Conservation (phyloP, 2,329 filamentous ascomycete genomes). For the Zymoseptoria brevis region DNA sequence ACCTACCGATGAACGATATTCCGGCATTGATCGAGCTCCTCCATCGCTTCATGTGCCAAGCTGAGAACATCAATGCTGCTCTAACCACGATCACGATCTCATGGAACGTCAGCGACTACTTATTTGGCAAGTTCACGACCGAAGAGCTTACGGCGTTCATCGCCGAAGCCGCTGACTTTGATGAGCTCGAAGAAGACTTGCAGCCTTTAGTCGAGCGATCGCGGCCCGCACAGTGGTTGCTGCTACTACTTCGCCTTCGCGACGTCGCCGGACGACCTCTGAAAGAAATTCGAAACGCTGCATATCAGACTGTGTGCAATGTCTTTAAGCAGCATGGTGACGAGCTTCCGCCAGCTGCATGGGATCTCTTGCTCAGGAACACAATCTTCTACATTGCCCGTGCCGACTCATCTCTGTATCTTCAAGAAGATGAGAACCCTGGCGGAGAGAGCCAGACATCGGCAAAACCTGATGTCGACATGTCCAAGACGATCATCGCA, state of each 20-base stretch:
- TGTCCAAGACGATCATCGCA: constrained; percentile 63
- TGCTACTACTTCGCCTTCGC: constrained; percentile 63
- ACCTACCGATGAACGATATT: constrained; percentile 60
- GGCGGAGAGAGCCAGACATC: background rate
- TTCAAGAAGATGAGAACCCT: constrained; percentile 3
- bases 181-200: constrained; percentile 18
- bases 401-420: constrained; percentile 30
- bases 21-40: constrained; percentile 79
- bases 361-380: constrained; percentile 72
- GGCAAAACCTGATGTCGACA: constrained; percentile 40
- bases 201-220: constrained; percentile 5
- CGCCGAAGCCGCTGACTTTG: constrained; percentile 12
- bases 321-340: constrained; percentile 91
- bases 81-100: constrained; percentile 94
- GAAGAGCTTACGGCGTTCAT: constrained; percentile 27
- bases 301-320: constrained; percentile 80
- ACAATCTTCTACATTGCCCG: constrained; percentile 69
- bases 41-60: constrained; percentile 79
- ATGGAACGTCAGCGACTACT: constrained; percentile 87
- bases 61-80: constrained; percentile 89
- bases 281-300: constrained; percentile 72
- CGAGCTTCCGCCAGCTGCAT: constrained; percentile 66
- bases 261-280: constrained; percentile 63
- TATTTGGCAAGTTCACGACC: constrained; percentile 47
- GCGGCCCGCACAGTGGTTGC: constrained; percentile 63